Evolutionary conservation across 495 filamentous ascomycete genomes (phyloP), one percentile per base, ranked within the genome.

Genomic region (Rhypophila decipiens): DNA sequence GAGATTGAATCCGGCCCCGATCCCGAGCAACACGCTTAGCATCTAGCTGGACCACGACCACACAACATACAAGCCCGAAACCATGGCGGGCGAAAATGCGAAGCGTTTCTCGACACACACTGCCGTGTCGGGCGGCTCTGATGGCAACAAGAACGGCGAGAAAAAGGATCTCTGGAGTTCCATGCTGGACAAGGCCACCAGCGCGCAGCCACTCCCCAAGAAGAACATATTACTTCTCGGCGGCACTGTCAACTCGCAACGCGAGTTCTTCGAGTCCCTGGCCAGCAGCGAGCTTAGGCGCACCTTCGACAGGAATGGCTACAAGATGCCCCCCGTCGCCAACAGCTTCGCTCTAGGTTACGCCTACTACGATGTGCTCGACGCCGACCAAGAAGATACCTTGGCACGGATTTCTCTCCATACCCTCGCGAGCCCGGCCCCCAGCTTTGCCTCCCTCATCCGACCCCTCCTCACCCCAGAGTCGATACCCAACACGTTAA

Each of bases 161-260:
- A 88, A 89, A 70, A 87, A 87, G 67, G 87, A 95, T 58, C 87
- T 96, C 67, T 97, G 91, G 91, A 90, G 81, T 44, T 88, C 87
- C 40, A 86, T 97, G 84, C 77, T 97, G 57, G 88, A 95, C 66
- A 78, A 78, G 47, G 90, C 91, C 52, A 88, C 90, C 51, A 93
- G 85, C 69, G 89, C 87, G 42, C 94, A 93, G 73, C 80, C 85
- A 50, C 68, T 97, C 49, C 89, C 90, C 31, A 89, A 96, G 68
- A 97, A 96, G 75, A 93, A 87, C 53, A 69, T 96, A 35, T 60
- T 97, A 24, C 80, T 96, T 21, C 71, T 97, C 57, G 90, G 91
- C 56, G 91, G 91, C 44, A 86, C 85, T n/a, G 76, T 87, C 46
- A 88, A 94, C 47, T 86, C 81, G 18, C 91, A 96, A 66, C 81